Evolutionary conservation across 2,329 filamentous ascomycete genomes (phyloP), one percentile per base, ranked within the genome.

Genomic region (Microthyrium microscopicum): DNA sequence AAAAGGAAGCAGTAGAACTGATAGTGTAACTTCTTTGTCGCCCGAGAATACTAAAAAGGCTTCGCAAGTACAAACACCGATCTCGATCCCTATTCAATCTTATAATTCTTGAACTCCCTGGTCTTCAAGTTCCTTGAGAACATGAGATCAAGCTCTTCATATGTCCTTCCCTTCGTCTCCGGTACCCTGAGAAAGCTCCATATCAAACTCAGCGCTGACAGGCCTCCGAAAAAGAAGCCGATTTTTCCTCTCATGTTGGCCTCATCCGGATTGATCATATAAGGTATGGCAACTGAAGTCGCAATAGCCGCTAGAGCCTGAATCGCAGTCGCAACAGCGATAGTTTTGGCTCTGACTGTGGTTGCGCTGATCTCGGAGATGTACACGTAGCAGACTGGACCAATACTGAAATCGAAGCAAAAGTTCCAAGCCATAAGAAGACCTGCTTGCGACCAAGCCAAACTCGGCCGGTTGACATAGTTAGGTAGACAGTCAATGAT

Each of bases 181-280:
- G 84, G 84, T 0, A 87, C 61, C 11, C 79, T 68, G 62, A 84
- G 85, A 49, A 73, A 87, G 0, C 77, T 77, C 57, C 87, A 92
- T 11, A 89, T 58, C 46, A 85, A 72, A 58, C 80, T 89, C 35
- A 73, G 55, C 57, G 82, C 81, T 55, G 80, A 87, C 37, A 82
- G 73, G 1, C 75, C 79, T 12, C 71, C 75, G 78, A 82, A 83
- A 61, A 91, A 91, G 60, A 92, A 91, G 19, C 84, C 83, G 1
- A 83, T 70, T 46, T 70, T 89, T 56, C 87, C 91, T 39, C 71
- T 65, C 84, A 83, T 92, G 55, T 91, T 62, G 83, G 84, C 92
- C 1, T 73, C 77, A 1, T 63, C 67, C 0, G 84, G 82, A 56
- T 93, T 93, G 26, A 92, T 66, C 84, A 93, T 93, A 57, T 92